These are phyloP conservation scores for Penicillium soppii DNA, from an alignment of 495 filamentous ascomycete genomes.

Conservation along the genomic window DNA sequence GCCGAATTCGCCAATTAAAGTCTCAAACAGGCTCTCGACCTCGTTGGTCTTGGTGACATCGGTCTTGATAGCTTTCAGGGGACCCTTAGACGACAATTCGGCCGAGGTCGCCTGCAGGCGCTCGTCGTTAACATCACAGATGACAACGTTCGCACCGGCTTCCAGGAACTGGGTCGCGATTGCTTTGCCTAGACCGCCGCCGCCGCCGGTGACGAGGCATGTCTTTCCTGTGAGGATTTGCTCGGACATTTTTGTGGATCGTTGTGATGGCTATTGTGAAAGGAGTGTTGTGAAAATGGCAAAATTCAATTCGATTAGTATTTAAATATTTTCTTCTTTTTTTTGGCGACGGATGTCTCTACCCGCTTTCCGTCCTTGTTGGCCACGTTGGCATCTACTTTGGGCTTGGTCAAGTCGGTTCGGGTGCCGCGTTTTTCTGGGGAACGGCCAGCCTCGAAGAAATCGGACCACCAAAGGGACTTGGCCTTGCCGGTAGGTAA, in stretches of 20 bases:
- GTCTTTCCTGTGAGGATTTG: slow-evolving; percentile 34
- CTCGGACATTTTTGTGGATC: slow-evolving; percentile 14
- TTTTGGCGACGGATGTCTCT: slow-evolving; percentile 5
- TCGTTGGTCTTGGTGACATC: slow-evolving; percentile 39
- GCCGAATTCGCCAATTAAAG: slow-evolving; percentile 28
- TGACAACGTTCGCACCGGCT: slow-evolving; percentile 41
- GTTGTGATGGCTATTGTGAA: neutral
- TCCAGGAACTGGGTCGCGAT: slow-evolving; percentile 36
- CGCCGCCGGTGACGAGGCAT: slow-evolving; percentile 42
- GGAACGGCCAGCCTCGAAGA: neutral
- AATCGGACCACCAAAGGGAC: slow-evolving; percentile 4
- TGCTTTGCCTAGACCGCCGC: slow-evolving; percentile 45
- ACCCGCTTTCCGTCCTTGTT: slow-evolving; percentile 11
- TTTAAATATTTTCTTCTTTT: slow-evolving; percentile 6
- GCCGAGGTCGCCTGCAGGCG: slow-evolving; percentile 36
- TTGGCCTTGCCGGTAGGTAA: slow-evolving; percentile 9
- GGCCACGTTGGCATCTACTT: slow-evolving; percentile 3
- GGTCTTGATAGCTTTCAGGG: slow-evolving; percentile 35
- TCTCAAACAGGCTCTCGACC: slow-evolving; percentile 36
- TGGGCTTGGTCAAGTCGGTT: slow-evolving; percentile 2
- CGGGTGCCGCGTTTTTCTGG: slow-evolving; percentile 5
- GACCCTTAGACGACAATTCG: slow-evolving; percentile 35
- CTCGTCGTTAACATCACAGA: slow-evolving; percentile 42
- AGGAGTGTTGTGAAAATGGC: neutral
- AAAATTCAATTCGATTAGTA: neutral